Conservation (phyloP, 768 basidiomycete genomes). For the Agrocybe praecox region DNA sequence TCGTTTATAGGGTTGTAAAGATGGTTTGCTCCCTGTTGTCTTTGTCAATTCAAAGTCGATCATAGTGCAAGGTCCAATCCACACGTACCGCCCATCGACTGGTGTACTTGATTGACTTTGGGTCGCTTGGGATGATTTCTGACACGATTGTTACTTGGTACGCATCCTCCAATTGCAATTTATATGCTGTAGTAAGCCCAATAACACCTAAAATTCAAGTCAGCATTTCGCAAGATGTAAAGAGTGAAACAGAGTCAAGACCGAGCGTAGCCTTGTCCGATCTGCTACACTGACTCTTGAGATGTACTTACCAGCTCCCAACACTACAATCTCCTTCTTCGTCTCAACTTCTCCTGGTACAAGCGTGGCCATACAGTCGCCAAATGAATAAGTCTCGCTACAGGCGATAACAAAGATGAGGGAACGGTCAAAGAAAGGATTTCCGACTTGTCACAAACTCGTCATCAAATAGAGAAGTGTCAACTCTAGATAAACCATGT, state of each 20-base stretch:
- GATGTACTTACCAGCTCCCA: constrained; percentile 38
- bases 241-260: too few species aligned
- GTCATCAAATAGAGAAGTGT: background rate
- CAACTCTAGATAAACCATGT: background rate
- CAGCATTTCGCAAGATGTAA: background rate
- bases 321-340: constrained; percentile 33
- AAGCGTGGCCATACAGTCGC: background rate
- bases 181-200: constrained; percentile 76
- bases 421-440: background rate
- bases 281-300: background rate
- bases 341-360: background rate
- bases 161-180: constrained; percentile 61
- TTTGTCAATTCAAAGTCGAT: background rate
- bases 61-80: background rate
- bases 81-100: constrained; percentile 79
- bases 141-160: constrained; percentile 73
- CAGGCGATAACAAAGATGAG: background rate
- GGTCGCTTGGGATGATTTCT: constrained; percentile 72
- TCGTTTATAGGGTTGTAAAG: constrained; percentile 60
- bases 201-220: constrained; percentile 58
- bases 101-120: constrained; percentile 74
- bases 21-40: constrained; percentile 77
- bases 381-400: background rate
- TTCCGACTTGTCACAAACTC: too few species aligned
- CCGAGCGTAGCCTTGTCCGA: background rate